Percentiles rank a stretch among this genome's conserved stretches.
These are phyloP conservation scores for Diutina mesorugosa DNA, from an alignment of 1,139 yeast species.

Conservation along the genomic window DNA sequence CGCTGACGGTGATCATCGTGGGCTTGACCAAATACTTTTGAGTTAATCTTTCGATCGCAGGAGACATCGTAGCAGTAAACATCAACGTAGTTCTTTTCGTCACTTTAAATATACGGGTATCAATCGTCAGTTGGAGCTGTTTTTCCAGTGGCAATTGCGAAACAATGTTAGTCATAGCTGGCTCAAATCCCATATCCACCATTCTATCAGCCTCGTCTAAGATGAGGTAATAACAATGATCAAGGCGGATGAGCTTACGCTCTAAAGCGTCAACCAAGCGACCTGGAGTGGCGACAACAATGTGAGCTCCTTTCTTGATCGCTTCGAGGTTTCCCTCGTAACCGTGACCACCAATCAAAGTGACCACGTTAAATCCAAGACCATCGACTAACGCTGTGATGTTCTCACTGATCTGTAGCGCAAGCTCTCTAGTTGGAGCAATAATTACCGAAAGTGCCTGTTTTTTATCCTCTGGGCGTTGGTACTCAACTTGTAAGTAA, in stretches of 20 bases:
- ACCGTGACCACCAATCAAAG: slow-evolving; percentile 80
- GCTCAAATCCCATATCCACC: slow-evolving; percentile 93
- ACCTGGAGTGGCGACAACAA: slow-evolving; percentile 91
- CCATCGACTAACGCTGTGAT: slow-evolving; percentile 34
- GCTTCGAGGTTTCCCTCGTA: background rate
- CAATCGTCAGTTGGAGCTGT: slow-evolving; percentile 8
- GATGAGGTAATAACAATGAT: slow-evolving; percentile 54
- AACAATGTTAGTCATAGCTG: slow-evolving; percentile 52
- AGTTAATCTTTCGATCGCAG: slow-evolving; percentile 55
- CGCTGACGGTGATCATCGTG: slow-evolving; percentile 21
- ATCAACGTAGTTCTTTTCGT: slow-evolving; percentile 44
- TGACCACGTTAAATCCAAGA: slow-evolving; percentile 39
- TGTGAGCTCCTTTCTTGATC: slow-evolving; percentile 35
- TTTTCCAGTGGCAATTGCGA: slow-evolving; percentile 27
- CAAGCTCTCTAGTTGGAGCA: slow-evolving; percentile 92
- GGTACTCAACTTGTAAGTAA: slow-evolving; percentile 14
- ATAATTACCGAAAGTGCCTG: slow-evolving; percentile 49
- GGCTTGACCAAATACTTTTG: slow-evolving; percentile 37
- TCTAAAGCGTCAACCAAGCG: slow-evolving; percentile 72
- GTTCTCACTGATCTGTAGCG: slow-evolving; percentile 69
- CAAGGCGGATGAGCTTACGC: slow-evolving; percentile 45
- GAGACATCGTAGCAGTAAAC: slow-evolving; percentile 92
- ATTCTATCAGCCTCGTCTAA: slow-evolving; percentile 92
- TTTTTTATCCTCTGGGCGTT: slow-evolving; percentile 17
- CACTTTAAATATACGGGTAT: slow-evolving; percentile 14